These are phyloP conservation scores for Dioszegia hungarica DNA, from an alignment of 768 basidiomycete species.

Conservation along the genomic window DNA sequence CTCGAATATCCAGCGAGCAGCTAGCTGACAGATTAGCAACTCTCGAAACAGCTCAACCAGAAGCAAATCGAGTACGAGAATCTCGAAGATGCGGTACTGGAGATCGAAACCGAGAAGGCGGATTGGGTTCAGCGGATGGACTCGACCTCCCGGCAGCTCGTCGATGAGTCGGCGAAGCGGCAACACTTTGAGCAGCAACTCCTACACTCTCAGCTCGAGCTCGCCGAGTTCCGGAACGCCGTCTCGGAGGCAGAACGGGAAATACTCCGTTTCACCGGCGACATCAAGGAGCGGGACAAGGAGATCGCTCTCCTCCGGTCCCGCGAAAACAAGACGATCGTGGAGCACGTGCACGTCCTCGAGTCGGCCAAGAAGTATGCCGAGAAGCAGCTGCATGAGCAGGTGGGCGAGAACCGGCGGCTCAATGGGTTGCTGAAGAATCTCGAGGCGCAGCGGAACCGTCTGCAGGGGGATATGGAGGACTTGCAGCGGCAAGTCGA, in stretches of 20 bases:
- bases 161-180: constrained; percentile 67
- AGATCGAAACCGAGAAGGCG: constrained; percentile 75
- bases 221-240: constrained; percentile 62
- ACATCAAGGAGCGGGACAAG: constrained; percentile 75
- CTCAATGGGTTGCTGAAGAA: constrained; percentile 73
- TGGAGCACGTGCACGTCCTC: constrained; percentile 93
- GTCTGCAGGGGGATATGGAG: constrained; percentile 73
- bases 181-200: constrained; percentile 70
- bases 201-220: constrained; percentile 56
- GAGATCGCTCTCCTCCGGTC: constrained; percentile 80
- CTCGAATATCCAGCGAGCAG: not conserved
- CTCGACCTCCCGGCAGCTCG: constrained; percentile 64
- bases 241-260: constrained; percentile 68
- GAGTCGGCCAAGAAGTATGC: constrained; percentile 94
- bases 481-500: constrained; percentile 72
- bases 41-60: constrained; percentile 70
- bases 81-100: constrained; percentile 80
- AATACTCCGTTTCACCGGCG: constrained; percentile 70
- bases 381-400: constrained; percentile 79
- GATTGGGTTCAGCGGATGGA: constrained; percentile 70
- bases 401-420: constrained; percentile 70
- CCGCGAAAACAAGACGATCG: constrained; percentile 86
- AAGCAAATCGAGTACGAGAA: constrained; percentile 73
- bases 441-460: constrained; percentile 73
- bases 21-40: constrained; percentile 53